Base-by-base conservation (phyloP, 1,284 basidiomycete genomes). In the Cutaneotrichosporon sp. region DNA sequence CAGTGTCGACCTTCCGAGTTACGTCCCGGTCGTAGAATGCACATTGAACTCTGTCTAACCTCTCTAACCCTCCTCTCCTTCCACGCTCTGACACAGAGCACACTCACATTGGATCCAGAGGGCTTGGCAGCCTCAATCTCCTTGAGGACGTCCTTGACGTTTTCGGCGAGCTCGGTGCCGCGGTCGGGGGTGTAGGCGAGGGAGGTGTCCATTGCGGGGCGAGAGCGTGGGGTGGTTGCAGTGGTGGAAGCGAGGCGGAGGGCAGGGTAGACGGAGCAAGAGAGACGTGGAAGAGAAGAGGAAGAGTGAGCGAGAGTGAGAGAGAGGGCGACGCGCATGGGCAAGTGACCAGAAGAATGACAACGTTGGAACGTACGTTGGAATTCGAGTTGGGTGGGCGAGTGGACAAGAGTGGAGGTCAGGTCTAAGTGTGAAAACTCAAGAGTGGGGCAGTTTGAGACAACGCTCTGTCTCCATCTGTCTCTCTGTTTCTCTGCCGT, bases 81-180 rank as follows among this genome's bases (percentile, higher is more conserved):
- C 11, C 16, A 16, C 14, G 14, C 54, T 47, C 31, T 16, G 22
- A 2, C 46, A 11, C 20, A 31, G 43, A 10, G 25, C 20, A 16
- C 34, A 66, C 54, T 49, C 31, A 60, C 61, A 45, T 45, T 20
- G 1, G 54, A 46, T 3, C 58, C 60, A 14, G 57, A 14, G 1
- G 60, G 54, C 54, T 54, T 33, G 25, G 33, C 62, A 2, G 52
- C 51, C 42, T 57, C 42, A 31, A 82, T 76, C 64, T 81, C 76
- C 2, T 55, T 36, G 9, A 67, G 67, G 31, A 83, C 79, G n/a
- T 68, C 67, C 18, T 75, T 63, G 58, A 82, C 77, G 60, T 81
- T 81, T 52, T 74, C 71, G 38, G 67, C 60, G 46, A 83, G 72
- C 61, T 83, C 81, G 3, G 71, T 62, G 1, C 72, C 72, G 20